Evolutionary conservation across 345 rosid species (phyloP).

Genomic region (Odontarrhena argentea): DNA sequence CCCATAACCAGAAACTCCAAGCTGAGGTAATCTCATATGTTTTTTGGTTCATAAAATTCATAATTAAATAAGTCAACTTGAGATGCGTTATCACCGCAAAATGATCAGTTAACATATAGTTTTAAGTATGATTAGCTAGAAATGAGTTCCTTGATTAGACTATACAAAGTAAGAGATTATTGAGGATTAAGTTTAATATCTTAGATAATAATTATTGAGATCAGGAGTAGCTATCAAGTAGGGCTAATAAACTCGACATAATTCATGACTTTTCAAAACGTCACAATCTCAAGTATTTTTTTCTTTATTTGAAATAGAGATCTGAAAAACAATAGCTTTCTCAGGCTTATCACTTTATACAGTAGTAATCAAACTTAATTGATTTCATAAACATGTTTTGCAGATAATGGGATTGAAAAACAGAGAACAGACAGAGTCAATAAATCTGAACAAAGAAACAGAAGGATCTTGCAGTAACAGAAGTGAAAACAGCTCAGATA

Average conservation of each 20-base stretch:
- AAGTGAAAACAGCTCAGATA: conserved; percentile 94
- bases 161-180: no score
- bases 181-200: not conserved
- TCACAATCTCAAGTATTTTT: conserved; percentile 20
- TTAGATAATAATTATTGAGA: conserved; percentile 22
- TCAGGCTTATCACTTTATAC: conserved; percentile 36
- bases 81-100: no score
- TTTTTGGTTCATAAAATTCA: no score
- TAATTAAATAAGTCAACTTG: no score
- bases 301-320: conserved; percentile 28
- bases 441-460: conserved; percentile 92
- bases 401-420: conserved; percentile 87
- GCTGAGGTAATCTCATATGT: conserved; percentile 56
- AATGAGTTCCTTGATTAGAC: no score
- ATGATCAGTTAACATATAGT: no score
- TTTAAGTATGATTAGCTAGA: no score
- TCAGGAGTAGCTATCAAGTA: conserved; percentile 38
- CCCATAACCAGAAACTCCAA: conserved; percentile 85
- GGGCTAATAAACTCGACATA: conserved; percentile 35
- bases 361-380: conserved; percentile 20
- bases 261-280: conserved; percentile 35
- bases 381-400: not conserved
- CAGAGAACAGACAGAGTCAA: conserved; percentile 82
- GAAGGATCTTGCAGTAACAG: conserved; percentile 92
- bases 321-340: conserved; percentile 25